Evolutionary conservation across 345 rosid genomes (phyloP).

Genomic region (Schrenkiella parvula): DNA sequence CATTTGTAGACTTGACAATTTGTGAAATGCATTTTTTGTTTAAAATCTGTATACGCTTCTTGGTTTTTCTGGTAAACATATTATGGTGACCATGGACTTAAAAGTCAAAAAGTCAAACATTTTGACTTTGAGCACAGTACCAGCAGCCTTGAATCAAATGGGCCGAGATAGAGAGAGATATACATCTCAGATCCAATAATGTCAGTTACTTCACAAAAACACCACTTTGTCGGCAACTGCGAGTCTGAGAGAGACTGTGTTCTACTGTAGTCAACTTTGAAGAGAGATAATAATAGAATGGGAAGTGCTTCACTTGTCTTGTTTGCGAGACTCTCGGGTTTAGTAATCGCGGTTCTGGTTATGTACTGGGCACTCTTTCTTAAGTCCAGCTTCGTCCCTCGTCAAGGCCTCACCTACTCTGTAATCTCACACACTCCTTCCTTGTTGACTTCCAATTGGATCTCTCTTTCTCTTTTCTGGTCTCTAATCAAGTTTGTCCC

Average conservation of each 20-base stretch:
- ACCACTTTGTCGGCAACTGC: slow-evolving; percentile 5
- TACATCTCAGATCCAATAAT: background rate
- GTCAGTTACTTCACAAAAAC: background rate
- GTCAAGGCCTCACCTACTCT: slow-evolving; percentile 56
- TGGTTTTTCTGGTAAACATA: background rate
- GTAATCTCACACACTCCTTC: slow-evolving; percentile 32
- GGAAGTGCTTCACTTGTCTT: slow-evolving; percentile 41
- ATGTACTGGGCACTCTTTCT: slow-evolving; percentile 67
- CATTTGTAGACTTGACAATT: background rate
- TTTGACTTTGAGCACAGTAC: background rate
- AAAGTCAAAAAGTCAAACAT: background rate
- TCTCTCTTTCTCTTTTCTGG: background rate
- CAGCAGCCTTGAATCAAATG: slow-evolving; percentile 9
- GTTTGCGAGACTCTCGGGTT: slow-evolving; percentile 63
- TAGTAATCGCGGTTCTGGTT: slow-evolving; percentile 52
- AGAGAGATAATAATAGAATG: slow-evolving; percentile 13
- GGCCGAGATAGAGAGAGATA: slow-evolving; percentile 3
- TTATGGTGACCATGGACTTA: background rate
- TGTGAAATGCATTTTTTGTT: background rate
- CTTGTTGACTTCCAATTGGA: background rate
- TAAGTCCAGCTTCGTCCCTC: slow-evolving; percentile 54
- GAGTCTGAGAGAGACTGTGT: background rate
- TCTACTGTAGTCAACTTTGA: background rate
- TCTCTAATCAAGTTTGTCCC: background rate
- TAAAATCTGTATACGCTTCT: background rate